A percentile compares a stretch with the other conserved stretches of the same genome.
Evolutionary conservation across 306 rosid genomes (phyloP).

Genomic region (Purshia tridentata): DNA sequence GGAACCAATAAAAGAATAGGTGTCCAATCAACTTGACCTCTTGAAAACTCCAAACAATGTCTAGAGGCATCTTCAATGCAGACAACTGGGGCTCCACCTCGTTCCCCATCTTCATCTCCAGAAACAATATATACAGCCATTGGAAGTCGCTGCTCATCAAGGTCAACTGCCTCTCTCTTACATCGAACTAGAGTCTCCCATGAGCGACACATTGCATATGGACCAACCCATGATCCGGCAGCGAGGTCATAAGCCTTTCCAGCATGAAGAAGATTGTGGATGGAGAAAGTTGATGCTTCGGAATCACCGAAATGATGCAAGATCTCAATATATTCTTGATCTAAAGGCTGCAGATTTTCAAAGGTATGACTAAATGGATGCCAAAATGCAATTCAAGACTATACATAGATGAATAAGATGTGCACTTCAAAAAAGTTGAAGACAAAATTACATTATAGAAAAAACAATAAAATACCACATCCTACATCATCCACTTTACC

Average conservation of each 20-base stretch:
- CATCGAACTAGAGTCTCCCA: conserved; percentile 81
- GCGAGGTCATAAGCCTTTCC: conserved; percentile 85
- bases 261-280: conserved; percentile 87
- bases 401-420: neutral
- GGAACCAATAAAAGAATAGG: conserved; percentile 95
- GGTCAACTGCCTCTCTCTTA: conserved; percentile 43
- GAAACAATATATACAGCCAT: conserved; percentile 93
- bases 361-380: neutral
- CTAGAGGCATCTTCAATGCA: conserved; percentile 78
- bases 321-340: conserved; percentile 61
- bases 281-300: conserved; percentile 63
- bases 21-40: conserved; percentile 61
- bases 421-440: neutral
- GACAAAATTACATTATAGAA: neutral
- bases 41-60: conserved; percentile 66
- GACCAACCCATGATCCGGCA: conserved; percentile 98
- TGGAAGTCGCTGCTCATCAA: conserved; percentile 67
- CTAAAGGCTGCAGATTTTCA: conserved; percentile 53
- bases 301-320: conserved; percentile 85
- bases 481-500: conserved; percentile 48
- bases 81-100: conserved; percentile 98
- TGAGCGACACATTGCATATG: conserved; percentile 97
- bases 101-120: conserved; percentile 97
- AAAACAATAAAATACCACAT: neutral
- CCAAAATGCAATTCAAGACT: neutral